Evolutionary conservation across 2,329 filamentous ascomycete species (phyloP).

Genomic region (Exophiala sideris): DNA sequence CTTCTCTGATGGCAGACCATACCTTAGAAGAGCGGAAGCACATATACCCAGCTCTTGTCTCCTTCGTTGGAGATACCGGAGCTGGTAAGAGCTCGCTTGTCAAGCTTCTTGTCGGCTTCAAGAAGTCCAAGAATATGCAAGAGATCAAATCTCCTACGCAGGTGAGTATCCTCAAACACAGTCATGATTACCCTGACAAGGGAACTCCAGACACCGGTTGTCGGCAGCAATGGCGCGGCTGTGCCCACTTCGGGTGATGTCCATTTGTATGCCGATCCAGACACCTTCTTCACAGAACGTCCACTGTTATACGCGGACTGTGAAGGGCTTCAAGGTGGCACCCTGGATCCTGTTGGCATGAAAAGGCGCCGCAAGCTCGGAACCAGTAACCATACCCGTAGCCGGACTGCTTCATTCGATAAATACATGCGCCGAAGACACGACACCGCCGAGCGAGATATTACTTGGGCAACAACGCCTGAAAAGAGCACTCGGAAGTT

Average conservation of each 20-base stretch:
- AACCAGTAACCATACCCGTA: too few species aligned
- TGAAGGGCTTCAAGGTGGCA: constrained; percentile 51
- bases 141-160: too few species aligned
- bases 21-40: too few species aligned
- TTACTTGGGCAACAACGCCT: constrained; percentile 36
- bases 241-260: constrained; percentile 51
- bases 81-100: constrained; percentile 53
- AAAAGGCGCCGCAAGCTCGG: too few species aligned
- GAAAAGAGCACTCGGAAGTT: constrained; percentile 36
- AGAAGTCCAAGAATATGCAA: constrained; percentile 21
- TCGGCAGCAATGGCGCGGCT: constrained; percentile 39
- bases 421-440: constrained; percentile 23
- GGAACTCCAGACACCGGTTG: constrained; percentile 38
- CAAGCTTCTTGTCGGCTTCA: constrained; percentile 46
- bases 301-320: constrained; percentile 53
- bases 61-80: constrained; percentile 46
- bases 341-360: too few species aligned
- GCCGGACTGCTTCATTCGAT: too few species aligned
- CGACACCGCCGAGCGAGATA: constrained; percentile 17
- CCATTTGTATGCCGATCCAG: constrained; percentile 52
- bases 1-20: too few species aligned
- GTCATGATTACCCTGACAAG: constrained; percentile 23
- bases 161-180: too few species aligned
- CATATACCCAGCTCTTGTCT: constrained; percentile 40
- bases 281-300: constrained; percentile 36